Percentiles rank a stretch among this genome's conserved stretches.
Conservation (phyloP, 768 basidiomycete species). For the Guyanaporus albipodus region DNA sequence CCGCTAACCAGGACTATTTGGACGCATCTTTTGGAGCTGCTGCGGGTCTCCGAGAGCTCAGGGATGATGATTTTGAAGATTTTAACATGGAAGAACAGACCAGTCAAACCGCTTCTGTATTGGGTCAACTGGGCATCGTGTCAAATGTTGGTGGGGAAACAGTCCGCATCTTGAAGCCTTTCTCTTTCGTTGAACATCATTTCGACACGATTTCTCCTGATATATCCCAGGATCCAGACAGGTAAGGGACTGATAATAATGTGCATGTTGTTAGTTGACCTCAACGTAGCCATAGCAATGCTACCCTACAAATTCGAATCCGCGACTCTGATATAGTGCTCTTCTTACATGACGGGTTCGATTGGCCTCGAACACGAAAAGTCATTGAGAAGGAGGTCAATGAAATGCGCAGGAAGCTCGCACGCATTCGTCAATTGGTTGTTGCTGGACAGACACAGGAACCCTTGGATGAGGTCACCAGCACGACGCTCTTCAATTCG, state of each 20-base stretch:
- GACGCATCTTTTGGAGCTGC: conserved; percentile 78
- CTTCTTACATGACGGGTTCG: conserved; percentile 89
- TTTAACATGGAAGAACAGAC: conserved; percentile 40
- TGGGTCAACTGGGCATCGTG: conserved; percentile 40
- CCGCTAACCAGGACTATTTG: conserved; percentile 83
- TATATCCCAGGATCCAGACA: conserved; percentile 37
- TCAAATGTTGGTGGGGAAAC: conserved; percentile 81
- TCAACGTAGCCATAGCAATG: conserved; percentile 40
- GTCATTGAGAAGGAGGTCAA: conserved; percentile 85
- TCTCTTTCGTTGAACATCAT: conserved; percentile 72
- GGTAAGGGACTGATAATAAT: conserved; percentile 37
- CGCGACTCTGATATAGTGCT: conserved; percentile 61
- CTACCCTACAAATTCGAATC: conserved; percentile 50
- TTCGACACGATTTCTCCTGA: conserved; percentile 65
- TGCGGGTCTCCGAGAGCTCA: conserved; percentile 67
- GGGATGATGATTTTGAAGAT: conserved; percentile 70
- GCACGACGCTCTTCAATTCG: conserved; percentile 86
- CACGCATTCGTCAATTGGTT: conserved; percentile 88
- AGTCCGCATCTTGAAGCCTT: conserved; percentile 65
- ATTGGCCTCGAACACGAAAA: conserved; percentile 84
- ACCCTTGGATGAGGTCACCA: conserved; percentile 64
- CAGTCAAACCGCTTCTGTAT: conserved; percentile 11
- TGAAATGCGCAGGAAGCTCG: conserved; percentile 79
- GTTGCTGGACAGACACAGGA: conserved; percentile 87
- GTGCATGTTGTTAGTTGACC: conserved; percentile 1